phyloP scores from a whole-genome alignment of 2,329 filamentous ascomycete species.

The Sporothrix schenckii region DNA sequence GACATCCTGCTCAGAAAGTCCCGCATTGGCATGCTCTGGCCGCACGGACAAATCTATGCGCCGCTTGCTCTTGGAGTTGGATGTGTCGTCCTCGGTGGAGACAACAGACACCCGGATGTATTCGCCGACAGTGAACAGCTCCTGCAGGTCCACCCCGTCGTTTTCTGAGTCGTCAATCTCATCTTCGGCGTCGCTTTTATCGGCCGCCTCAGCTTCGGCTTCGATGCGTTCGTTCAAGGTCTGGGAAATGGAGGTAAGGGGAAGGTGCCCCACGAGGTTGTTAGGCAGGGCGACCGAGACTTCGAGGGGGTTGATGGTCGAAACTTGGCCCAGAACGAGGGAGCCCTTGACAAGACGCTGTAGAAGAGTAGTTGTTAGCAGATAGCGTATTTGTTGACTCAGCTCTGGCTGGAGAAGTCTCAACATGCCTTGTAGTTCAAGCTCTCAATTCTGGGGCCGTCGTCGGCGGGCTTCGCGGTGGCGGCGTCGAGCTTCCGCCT shows the following conservation, averaged over 20 bases:
- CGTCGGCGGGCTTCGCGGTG: constrained; percentile 56
- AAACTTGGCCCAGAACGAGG: constrained; percentile 83
- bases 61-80: constrained; percentile 67
- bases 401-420: neutral
- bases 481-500: constrained; percentile 55
- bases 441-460: constrained; percentile 74
- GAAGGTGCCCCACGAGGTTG: constrained; percentile 85
- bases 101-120: constrained; percentile 83
- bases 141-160: constrained; percentile 69
- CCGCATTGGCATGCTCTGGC: constrained; percentile 75
- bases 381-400: neutral
- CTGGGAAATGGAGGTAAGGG: constrained; percentile 89
- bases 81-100: constrained; percentile 70
- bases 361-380: constrained; percentile 17
- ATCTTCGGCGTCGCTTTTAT: constrained; percentile 45
- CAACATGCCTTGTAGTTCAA: constrained; percentile 79
- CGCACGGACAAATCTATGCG: constrained; percentile 86
- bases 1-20: constrained; percentile 71
- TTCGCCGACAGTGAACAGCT: constrained; percentile 80
- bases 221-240: constrained; percentile 73
- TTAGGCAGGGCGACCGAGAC: constrained; percentile 85
- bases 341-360: constrained; percentile 84
- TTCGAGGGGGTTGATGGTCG: constrained; percentile 76
- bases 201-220: constrained; percentile 52
- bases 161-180: constrained; percentile 39